Percentiles rank a stretch among this genome's conserved stretches.
Evolutionary conservation across 352 stramenopile genomes (phyloP).

Genomic region (Pythium vanterpoolii): DNA sequence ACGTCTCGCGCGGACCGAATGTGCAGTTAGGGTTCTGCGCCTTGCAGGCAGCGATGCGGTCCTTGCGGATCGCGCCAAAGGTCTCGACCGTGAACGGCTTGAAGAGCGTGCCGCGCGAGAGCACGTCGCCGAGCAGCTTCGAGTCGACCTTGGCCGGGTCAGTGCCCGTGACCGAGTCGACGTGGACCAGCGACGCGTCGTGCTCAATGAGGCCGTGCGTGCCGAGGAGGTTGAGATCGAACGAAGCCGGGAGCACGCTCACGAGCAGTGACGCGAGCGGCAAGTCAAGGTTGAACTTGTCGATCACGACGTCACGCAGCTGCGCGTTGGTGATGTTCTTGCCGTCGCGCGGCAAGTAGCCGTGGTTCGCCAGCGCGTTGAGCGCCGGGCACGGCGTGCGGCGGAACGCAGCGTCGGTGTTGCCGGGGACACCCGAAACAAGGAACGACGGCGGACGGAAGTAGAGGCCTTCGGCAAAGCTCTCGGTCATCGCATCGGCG

Average conservation of each 20-base stretch:
- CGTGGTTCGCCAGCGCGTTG: slow-evolving; percentile 59
- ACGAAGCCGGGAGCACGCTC: slow-evolving; percentile 24
- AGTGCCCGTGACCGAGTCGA: slow-evolving; percentile 29
- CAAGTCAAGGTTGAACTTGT: slow-evolving; percentile 47
- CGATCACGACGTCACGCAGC: slow-evolving; percentile 29
- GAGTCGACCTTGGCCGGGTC: slow-evolving; percentile 31
- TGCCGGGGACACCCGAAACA: slow-evolving; percentile 29
- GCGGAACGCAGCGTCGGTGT: slow-evolving; percentile 23
- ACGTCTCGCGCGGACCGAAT: slow-evolving; percentile 3
- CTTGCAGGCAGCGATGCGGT: not conserved
- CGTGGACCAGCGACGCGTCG: slow-evolving; percentile 32
- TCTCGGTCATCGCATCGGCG: not conserved
- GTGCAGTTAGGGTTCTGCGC: slow-evolving; percentile 6
- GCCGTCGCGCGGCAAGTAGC: slow-evolving; percentile 44
- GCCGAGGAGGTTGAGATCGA: slow-evolving; percentile 46
- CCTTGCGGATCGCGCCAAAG: not conserved
- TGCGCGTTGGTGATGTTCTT: slow-evolving; percentile 33
- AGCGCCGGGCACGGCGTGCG: slow-evolving; percentile 47
- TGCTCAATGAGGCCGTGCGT: slow-evolving; percentile 32
- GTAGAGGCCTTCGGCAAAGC: slow-evolving; percentile 28
- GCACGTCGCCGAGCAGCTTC: slow-evolving; percentile 27
- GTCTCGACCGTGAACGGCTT: slow-evolving; percentile 1
- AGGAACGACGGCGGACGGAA: slow-evolving; percentile 26
- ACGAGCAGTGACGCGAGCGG: slow-evolving; percentile 31
- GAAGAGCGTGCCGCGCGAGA: slow-evolving; percentile 8